Evolutionary conservation across 176 grass and related monocot species (phyloP), one percentile per base, ranked within the genome.

Genomic region (Oryza coarctata): DNA sequence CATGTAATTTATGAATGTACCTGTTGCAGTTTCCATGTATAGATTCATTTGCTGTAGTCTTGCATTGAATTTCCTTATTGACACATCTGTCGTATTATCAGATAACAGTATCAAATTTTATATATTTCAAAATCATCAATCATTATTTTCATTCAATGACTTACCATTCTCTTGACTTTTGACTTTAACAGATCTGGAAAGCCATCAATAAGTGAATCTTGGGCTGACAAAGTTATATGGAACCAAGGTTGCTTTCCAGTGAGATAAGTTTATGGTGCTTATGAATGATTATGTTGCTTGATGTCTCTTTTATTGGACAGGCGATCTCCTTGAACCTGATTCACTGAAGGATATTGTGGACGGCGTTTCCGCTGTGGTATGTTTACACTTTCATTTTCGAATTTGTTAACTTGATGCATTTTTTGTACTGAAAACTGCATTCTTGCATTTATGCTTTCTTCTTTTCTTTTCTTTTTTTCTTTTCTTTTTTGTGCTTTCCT

Each of bases 221-320:
- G 95, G 95, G 84, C 82, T 82, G 90, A 98, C 72, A 94, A 89
- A 89, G 95, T 98, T 91, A 78, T 81, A 82, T 98, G 95, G 95
- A 84, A 93, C 47, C 80, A 94, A 94, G 95, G 95, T 94, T 84
- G 31, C 11, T 81, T 39, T 41, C 57, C 71, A 41, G 67, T 63
- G 69, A 79, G 73, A 71, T 75, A 75, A 49, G 55, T 63, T 83
- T 55, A 6, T 62, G 63, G 61, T 26, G 27, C 49, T 28, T 71
- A 40, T 47, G 17, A 63, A 76, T 71, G 7, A 17, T 49, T n/a
- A 75, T 74, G 20, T 70, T 35, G 33, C 6, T 92, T 82, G 44
- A 52, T 71, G 74, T 85, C 23, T 28, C 45, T 64, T 87, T 82
- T 64, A 32, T 76, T 50, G 63, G 47, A 65, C 80, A 98, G 95